These are phyloP conservation scores for Prosopis cineraria DNA, from an alignment of 306 rosid genomes.

Conservation along the genomic window DNA sequence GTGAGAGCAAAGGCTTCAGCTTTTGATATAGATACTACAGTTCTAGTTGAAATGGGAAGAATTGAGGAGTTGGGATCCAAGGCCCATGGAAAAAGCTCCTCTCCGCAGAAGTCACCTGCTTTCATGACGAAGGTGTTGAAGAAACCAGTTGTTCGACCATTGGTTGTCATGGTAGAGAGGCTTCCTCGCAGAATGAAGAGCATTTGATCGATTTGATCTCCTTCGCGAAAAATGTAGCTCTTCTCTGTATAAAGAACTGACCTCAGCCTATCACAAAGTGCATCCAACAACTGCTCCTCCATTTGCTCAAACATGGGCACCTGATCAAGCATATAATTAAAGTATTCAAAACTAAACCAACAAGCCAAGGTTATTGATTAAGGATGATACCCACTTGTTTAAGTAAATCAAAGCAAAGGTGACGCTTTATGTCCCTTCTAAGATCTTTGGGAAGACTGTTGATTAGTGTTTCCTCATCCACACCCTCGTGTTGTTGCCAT, in stretches of 20 bases:
- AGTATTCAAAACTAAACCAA: too few relatives aligned
- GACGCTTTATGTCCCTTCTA: slow-evolving; percentile 75
- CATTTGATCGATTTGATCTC: slow-evolving; percentile 29
- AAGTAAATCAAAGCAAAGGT: slow-evolving; percentile 71
- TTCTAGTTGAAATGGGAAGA: neutral
- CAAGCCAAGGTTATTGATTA: too few relatives aligned
- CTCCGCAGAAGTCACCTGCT: slow-evolving; percentile 61
- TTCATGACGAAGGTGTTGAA: neutral
- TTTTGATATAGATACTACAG: neutral
- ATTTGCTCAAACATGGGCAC: neutral
- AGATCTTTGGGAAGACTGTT: slow-evolving; percentile 83
- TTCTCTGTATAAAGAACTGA: neutral
- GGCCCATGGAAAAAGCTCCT: slow-evolving; percentile 24
- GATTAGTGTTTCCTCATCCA: slow-evolving; percentile 67
- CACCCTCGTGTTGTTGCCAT: slow-evolving; percentile 90
- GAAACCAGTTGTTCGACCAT: neutral
- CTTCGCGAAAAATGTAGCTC: neutral
- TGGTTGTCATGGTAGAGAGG: neutral
- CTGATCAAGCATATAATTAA: too few relatives aligned
- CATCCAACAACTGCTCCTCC: neutral
- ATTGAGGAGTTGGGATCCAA: neutral
- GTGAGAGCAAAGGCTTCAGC: neutral
- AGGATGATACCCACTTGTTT: slow-evolving; percentile 53
- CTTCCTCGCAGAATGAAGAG: neutral
- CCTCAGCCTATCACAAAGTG: neutral